Conservation (phyloP, 106 monocot species). For the Allium fistulosum region DNA sequence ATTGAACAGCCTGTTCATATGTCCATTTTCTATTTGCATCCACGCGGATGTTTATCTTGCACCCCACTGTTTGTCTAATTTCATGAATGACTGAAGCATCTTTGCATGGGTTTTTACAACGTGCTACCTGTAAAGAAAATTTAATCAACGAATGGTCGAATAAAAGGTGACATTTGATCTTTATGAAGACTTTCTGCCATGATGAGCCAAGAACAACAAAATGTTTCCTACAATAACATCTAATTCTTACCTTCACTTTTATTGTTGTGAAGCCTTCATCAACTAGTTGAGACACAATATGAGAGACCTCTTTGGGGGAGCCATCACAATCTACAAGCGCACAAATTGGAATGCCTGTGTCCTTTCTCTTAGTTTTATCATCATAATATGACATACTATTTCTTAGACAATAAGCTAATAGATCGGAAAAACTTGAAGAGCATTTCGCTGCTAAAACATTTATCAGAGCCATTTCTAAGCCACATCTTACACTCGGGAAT, state of each 20-base stretch:
- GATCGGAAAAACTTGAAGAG: conserved; percentile 25
- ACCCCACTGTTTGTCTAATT: conserved; percentile 62
- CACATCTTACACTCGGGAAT: conserved; percentile 91
- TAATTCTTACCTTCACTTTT: conserved; percentile 63
- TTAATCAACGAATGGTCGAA: neutral
- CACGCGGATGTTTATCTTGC: conserved; percentile 64
- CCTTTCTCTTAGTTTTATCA: conserved; percentile 10
- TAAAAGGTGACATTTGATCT: neutral
- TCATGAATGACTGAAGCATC: conserved; percentile 68
- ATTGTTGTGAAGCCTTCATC: conserved; percentile 76
- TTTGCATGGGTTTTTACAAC: conserved; percentile 59
- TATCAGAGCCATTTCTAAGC: conserved; percentile 90
- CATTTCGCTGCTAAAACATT: conserved; percentile 50
- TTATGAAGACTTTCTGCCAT: no score
- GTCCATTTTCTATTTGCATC: conserved; percentile 94
- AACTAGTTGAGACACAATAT: conserved; percentile 65
- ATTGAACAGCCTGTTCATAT: conserved; percentile 67
- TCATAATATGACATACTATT: conserved; percentile 6
- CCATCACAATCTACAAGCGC: conserved; percentile 84
- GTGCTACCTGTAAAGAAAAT: conserved; percentile 61
- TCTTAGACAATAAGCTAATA: conserved; percentile 25
- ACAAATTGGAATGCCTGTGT: conserved; percentile 47
- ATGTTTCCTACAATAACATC: neutral
- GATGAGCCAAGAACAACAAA: neutral
- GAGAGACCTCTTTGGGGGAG: conserved; percentile 50